Evolutionary conservation across 2,329 filamentous ascomycete species (phyloP), one percentile per base, ranked within the genome.

Genomic region (Talaromyces piceae): DNA sequence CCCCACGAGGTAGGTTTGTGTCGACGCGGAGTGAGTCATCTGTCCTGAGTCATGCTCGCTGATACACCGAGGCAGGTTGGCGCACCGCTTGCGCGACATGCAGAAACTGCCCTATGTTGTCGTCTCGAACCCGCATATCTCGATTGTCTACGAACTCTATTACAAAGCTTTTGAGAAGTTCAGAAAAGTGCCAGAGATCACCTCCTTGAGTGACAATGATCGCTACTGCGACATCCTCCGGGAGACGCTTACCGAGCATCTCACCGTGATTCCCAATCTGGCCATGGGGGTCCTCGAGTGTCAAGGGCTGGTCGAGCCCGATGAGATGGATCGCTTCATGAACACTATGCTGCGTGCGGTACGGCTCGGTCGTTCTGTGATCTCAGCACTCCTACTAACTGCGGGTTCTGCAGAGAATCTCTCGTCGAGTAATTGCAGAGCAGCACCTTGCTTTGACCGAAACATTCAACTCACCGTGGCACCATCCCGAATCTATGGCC

Each of bases 361-460:
- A 77, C n/a, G 47, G 5, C 12, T 45, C 3, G 18, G 18, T 47
- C 16, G 7, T 22, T 37, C 12, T 23, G 16, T 18, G 11, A 46
- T 16, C 8, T 30, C 5, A n/a, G 22, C 13, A 11, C 28, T n/a
- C 25, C 7, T 12, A 28, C 56, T 61, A 30, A 57, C 45, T 41
- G 41, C 50, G 33, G 53, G 37, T 57, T 5, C 6, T 4, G 13
- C 59, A 93, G 87, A 82, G 93, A 54, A 98, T 98, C 59, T 96
- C 91, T 41, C 84, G 93, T 54, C 83, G 94, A 56, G 93, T 97
- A 58, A 98, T 98, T 64, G 93, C 93, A 28, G 93, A 98, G 70
- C 93, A 98, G 63, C 93, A 98, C 65, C 82, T 98, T 31, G 90
- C 93, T 8, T 79, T 98, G 16, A 95, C 91, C 4, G 91, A 97